phyloP scores from a whole-genome alignment of 2,329 filamentous ascomycete genomes.

The Proliferodiscus dingleyae region DNA sequence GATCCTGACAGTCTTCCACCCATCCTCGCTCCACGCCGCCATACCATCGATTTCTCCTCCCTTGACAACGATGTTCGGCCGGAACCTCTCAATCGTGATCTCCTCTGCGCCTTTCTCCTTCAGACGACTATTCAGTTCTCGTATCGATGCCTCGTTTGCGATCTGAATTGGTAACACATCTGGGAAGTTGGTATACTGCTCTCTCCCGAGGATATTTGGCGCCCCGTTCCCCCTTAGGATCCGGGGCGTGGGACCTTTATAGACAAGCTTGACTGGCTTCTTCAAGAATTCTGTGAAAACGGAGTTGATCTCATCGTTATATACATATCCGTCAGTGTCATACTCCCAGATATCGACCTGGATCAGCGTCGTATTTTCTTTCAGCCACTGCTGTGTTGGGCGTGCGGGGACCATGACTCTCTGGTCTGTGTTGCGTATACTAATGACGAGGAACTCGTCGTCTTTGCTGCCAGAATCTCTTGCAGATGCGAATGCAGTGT shows the following conservation, averaged over 20 bases:
- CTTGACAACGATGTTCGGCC: constrained; percentile 57
- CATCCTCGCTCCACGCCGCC: constrained; percentile 59
- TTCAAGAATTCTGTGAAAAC: constrained; percentile 52
- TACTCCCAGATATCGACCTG: constrained; percentile 54
- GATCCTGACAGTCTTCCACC: constrained; percentile 55
- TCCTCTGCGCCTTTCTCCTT: constrained; percentile 36
- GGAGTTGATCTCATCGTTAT: constrained; percentile 44
- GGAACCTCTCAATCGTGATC: constrained; percentile 57
- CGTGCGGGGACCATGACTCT: constrained; percentile 50
- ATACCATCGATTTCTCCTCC: constrained; percentile 39
- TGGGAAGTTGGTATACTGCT: constrained; percentile 51
- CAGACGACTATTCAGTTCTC: constrained; percentile 53
- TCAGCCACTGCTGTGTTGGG: constrained; percentile 49
- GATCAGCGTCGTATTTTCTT: constrained; percentile 43
- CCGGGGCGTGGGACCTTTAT: constrained; percentile 56
- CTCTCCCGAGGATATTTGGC: constrained; percentile 47
- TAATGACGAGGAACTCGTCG: constrained; percentile 44
- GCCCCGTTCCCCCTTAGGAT: constrained; percentile 51
- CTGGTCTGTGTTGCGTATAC: constrained; percentile 35
- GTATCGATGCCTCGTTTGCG: constrained; percentile 49
- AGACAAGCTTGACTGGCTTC: constrained; percentile 52
- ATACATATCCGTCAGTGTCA: constrained; percentile 53
- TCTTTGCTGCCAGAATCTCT: constrained; percentile 22
- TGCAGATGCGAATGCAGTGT: constrained; percentile 41
- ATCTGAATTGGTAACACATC: constrained; percentile 55